Percentiles rank a stretch among this genome's conserved stretches.
Conservation (phyloP, 192 early-diverging fungal species). For the Radiomyces spectabilis region DNA sequence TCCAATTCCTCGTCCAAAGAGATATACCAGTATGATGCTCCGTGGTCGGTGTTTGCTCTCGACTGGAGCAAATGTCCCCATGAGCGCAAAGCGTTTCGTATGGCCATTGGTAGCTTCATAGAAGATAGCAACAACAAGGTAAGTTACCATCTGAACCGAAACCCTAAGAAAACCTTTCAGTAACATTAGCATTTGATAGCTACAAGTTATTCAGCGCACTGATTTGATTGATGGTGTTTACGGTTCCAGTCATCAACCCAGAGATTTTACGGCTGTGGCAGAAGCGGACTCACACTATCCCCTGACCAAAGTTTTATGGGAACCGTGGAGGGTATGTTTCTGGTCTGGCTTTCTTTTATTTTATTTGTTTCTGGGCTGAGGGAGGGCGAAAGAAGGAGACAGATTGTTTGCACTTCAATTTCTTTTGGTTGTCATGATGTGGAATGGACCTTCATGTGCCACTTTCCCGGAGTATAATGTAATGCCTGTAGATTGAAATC, state of each 20-base stretch:
- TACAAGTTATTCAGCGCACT: constrained; percentile 51
- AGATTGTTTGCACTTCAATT: no score
- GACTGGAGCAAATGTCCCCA: constrained; percentile 72
- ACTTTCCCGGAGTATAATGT: no score
- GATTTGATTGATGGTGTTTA: constrained; percentile 37
- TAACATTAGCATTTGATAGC: constrained; percentile 20
- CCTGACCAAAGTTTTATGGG: constrained; percentile 83
- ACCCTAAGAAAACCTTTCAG: constrained; percentile 16
- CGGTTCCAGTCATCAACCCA: constrained; percentile 25
- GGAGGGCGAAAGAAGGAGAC: no score
- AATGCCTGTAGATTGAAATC: no score
- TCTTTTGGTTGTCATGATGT: no score
- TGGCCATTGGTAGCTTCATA: constrained; percentile 73
- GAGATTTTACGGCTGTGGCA: constrained; percentile 66
- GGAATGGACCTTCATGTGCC: no score
- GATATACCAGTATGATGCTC: constrained; percentile 73
- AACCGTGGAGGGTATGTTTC: constrained; percentile 67
- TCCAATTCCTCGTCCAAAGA: constrained; percentile 49
- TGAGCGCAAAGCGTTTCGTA: constrained; percentile 57
- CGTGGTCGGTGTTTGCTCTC: constrained; percentile 82
- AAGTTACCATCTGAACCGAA: not conserved
- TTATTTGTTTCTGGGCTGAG: no score
- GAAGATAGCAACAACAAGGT: constrained; percentile 63
- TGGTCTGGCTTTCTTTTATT: no score
- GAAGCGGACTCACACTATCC: constrained; percentile 78